Conservation (phyloP, 2,329 filamentous ascomycete genomes). For the Capronia epimyces region DNA sequence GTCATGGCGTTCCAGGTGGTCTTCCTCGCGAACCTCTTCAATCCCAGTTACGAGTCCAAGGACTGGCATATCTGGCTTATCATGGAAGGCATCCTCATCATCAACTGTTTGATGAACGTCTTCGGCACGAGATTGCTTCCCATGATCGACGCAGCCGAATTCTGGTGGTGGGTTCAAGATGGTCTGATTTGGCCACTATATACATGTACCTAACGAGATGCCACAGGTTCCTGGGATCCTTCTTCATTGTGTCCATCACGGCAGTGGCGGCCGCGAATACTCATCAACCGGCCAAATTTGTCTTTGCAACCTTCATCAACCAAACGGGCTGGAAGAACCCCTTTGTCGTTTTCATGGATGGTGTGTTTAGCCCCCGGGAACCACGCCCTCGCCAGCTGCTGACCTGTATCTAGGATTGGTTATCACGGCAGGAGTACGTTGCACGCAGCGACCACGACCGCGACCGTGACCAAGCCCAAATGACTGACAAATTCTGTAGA, state of each 20-base stretch:
- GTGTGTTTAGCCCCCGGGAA: slow-evolving; percentile 20
- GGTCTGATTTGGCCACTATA: no score
- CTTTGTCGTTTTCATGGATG: slow-evolving; percentile 48
- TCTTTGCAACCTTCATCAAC: slow-evolving; percentile 50
- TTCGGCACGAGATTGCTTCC: neutral
- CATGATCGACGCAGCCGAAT: neutral
- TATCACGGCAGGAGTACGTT: neutral
- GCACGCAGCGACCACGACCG: no score
- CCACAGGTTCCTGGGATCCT: slow-evolving; percentile 43
- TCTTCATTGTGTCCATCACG: slow-evolving; percentile 45
- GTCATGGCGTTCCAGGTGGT: slow-evolving; percentile 1
- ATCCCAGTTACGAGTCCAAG: slow-evolving; percentile 1
- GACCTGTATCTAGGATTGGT: neutral
- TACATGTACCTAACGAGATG: no score
- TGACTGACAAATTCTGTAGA: neutral
- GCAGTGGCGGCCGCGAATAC: slow-evolving; percentile 43
- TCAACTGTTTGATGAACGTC: neutral
- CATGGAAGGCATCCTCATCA: neutral
- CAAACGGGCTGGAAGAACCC: slow-evolving; percentile 46
- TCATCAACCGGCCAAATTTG: slow-evolving; percentile 44
- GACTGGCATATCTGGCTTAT: neutral
- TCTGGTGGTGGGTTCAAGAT: neutral
- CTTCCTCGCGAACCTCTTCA: neutral
- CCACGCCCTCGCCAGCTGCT: neutral
- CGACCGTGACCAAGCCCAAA: no score